Percentiles rank a stretch among this genome's conserved stretches.
Evolutionary conservation across 2,329 filamentous ascomycete genomes (phyloP).

Genomic region (Dactylella cylindrospora): DNA sequence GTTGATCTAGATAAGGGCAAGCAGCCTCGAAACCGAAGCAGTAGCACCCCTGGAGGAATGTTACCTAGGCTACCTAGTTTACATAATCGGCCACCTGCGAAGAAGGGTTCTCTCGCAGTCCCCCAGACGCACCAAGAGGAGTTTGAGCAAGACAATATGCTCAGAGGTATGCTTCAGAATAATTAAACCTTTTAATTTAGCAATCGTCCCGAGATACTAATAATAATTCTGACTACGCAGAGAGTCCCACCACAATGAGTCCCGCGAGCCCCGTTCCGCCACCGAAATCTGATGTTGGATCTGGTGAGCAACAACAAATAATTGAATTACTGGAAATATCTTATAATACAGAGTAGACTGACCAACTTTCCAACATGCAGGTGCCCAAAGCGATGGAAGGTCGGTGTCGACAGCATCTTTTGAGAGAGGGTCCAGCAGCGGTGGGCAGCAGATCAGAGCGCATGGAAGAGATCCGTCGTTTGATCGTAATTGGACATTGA

Average conservation of each 20-base stretch:
- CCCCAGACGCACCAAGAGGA: constrained; percentile 17
- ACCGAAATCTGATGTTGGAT: constrained; percentile 31
- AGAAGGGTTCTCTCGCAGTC: constrained; percentile 39
- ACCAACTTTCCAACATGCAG: constrained; percentile 6
- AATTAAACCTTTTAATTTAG: background rate
- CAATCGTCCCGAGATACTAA: constrained; percentile 3
- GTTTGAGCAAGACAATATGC: constrained; percentile 29
- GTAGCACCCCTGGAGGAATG: constrained; percentile 46
- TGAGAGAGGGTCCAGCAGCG: constrained; percentile 34
- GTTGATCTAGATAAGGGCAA: constrained; percentile 6
- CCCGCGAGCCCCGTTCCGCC: constrained; percentile 19
- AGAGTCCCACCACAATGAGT: constrained; percentile 24
- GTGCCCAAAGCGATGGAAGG: constrained; percentile 26
- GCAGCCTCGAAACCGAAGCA: constrained; percentile 44
- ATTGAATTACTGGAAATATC: too few species aligned
- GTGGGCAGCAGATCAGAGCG: constrained; percentile 15
- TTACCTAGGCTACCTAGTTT: constrained; percentile 48
- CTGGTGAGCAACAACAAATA: constrained; percentile 1
- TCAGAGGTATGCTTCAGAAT: constrained; percentile 24
- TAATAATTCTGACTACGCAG: too few species aligned
- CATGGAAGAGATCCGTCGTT: constrained; percentile 61
- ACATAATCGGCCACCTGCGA: constrained; percentile 45
- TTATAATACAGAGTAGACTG: too few species aligned
- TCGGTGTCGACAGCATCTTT: constrained; percentile 39
- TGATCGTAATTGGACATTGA: constrained; percentile 67